phyloP scores from a whole-genome alignment of 164 flowering plant genomes.

The Stephania yunnanensis region DNA sequence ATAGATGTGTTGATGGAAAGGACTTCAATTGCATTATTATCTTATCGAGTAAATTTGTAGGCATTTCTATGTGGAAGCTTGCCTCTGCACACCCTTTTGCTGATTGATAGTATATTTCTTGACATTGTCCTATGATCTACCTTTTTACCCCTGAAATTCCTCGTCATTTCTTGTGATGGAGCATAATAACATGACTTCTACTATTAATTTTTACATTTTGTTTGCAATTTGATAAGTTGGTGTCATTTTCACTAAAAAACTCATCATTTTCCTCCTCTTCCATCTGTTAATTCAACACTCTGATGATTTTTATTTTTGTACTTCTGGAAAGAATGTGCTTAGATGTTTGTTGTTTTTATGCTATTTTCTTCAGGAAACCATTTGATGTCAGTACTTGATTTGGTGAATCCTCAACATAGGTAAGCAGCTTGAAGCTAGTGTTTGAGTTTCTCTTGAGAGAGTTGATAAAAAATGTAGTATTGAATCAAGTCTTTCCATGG shows the following conservation, averaged over 20 bases:
- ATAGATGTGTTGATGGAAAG: not conserved
- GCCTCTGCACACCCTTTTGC: not conserved
- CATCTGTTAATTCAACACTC: not conserved
- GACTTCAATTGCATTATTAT: not conserved
- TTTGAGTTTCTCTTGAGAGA: no score
- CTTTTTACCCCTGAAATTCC: not conserved
- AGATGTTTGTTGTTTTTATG: slow-evolving; percentile 3
- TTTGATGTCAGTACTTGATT: slow-evolving; percentile 57
- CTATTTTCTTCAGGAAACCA: slow-evolving; percentile 40
- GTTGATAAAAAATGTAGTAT: no score
- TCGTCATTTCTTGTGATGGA: not conserved
- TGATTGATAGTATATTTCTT: not conserved
- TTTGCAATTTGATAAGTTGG: no score
- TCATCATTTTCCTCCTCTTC: not conserved
- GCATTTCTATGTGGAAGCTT: not conserved
- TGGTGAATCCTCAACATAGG: slow-evolving; percentile 86
- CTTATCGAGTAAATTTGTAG: not conserved
- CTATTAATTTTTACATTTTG: not conserved
- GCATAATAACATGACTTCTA: not conserved
- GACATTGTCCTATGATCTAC: not conserved
- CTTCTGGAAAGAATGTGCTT: not conserved
- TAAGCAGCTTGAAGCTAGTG: slow-evolving; percentile 27
- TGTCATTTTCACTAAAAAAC: no score
- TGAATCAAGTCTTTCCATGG: no score
- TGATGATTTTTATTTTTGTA: not conserved